phyloP scores from a whole-genome alignment of 2,329 filamentous ascomycete genomes.

The Fusarium pseudocircinatum region DNA sequence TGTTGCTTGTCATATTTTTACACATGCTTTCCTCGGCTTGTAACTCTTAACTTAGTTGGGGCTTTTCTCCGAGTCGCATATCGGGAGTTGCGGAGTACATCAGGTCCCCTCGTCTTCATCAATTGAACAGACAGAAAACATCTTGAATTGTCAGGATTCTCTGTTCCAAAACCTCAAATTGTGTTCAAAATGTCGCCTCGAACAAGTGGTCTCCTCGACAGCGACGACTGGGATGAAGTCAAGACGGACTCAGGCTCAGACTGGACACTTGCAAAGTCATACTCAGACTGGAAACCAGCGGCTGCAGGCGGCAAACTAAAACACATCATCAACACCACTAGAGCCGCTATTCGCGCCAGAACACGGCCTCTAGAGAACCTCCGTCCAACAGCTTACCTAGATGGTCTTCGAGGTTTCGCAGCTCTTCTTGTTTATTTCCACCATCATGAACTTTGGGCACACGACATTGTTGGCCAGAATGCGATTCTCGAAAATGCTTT shows the following conservation, averaged over 20 bases:
- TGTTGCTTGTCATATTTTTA: constrained; percentile 6
- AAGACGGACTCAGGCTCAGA: constrained; percentile 34
- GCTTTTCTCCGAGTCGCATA: neutral
- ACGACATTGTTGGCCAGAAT: constrained; percentile 51
- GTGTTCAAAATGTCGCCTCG: constrained; percentile 45
- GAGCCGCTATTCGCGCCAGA: constrained; percentile 23
- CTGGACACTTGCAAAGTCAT: constrained; percentile 29
- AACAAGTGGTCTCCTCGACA: constrained; percentile 47
- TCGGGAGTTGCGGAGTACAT: neutral
- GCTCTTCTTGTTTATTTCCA: constrained; percentile 73
- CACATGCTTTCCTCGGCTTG: constrained; percentile 36
- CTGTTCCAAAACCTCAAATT: too few relatives aligned
- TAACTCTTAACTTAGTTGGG: neutral
- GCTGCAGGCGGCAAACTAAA: constrained; percentile 20
- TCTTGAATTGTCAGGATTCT: neutral
- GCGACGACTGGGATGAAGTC: constrained; percentile 48
- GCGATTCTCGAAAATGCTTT: constrained; percentile 62
- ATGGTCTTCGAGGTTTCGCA: constrained; percentile 73
- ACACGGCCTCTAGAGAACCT: constrained; percentile 42
- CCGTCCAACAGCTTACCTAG: constrained; percentile 65
- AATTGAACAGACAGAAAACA: neutral
- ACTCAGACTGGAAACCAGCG: constrained; percentile 44
- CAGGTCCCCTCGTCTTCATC: constrained; percentile 5
- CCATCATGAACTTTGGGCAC: constrained; percentile 68
- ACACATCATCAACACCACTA: constrained; percentile 13